Evolutionary conservation across 1,284 basidiomycete species (phyloP), one percentile per base, ranked within the genome.

Genomic region (Malassezia arunalokei): DNA sequence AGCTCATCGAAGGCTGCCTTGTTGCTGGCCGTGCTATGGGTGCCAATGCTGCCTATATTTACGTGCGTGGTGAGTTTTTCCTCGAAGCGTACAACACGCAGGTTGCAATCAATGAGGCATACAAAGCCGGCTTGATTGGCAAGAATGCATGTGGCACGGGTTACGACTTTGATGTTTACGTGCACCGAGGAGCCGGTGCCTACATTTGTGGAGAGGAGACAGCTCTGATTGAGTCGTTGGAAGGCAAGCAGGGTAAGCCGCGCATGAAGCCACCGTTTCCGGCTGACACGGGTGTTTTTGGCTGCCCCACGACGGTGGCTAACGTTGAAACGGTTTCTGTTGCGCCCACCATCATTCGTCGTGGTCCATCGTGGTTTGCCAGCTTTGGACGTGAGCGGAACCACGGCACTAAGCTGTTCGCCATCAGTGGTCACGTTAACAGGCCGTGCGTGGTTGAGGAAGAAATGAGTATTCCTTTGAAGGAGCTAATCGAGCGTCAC

Each of bases 151-250:
- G 91, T 75, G 85, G 85, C 9, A 84, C 85, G 0, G 90, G 91
- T 8, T 96, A 92, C 77, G 76, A 81, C 40, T 96, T 96, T 75
- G 94, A 98, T 72, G 87, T 98, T 41, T 96, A 96, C 76, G 76
- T 98, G 15, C 92, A 96, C 76, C 87, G 90, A 58, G 92, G 91
- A 24, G 91, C 92, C 8, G 92, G 92, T 56, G 92, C 92, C 31
- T 96, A 96, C 77, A 94, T 98, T 60, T 98, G 92, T 73, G 92
- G 92, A 40, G 92, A 98, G 77, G 94, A 96, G 78, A 98, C 94
- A 0, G 92, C 92, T 1, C 79, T 96, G 30, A 96, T 98, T 72
- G 91, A 98, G 78, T 87, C 84, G 60, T 76, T 98, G 55, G 94
- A 98, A 77, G 79, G 92, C 38, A 98, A 96, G 76, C 92, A 96